Evolutionary conservation across 2,329 filamentous ascomycete species (phyloP).

Genomic region (Venturia aucupariae): DNA sequence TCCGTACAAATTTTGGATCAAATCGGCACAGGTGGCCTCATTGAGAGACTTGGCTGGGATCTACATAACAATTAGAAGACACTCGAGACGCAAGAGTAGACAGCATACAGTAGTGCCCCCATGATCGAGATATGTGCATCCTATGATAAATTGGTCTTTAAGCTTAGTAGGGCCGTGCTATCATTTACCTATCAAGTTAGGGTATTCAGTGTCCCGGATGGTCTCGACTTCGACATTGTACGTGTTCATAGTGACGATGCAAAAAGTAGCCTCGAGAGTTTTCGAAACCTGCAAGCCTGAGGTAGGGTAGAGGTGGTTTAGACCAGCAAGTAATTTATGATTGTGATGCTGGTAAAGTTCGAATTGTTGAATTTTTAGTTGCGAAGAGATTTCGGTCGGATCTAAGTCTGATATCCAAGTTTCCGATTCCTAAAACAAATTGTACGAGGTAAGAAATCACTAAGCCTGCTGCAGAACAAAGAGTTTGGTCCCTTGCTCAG

Average conservation of each 20-base stretch:
- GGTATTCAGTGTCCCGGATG: conserved; percentile 33
- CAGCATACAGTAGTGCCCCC: conserved; percentile 22
- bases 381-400: too few species aligned
- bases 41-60: conserved; percentile 45
- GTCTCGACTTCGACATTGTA: conserved; percentile 28
- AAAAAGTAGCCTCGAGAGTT: too few species aligned
- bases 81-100: not conserved
- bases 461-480: too few species aligned
- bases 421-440: too few species aligned
- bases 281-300: not conserved
- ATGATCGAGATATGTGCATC: conserved; percentile 47
- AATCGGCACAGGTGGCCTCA: conserved; percentile 45
- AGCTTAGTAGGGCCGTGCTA: too few species aligned
- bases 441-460: too few species aligned
- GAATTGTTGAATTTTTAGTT: too few species aligned
- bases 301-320: not conserved
- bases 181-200: conserved; percentile 30
- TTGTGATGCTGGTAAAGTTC: too few species aligned
- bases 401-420: too few species aligned
- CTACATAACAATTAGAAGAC: not conserved
- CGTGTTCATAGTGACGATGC: not conserved
- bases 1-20: conserved; percentile 51
- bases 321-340: too few species aligned
- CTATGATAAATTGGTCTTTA: conserved; percentile 12
- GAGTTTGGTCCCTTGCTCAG: not conserved